A percentile compares a stretch with the other conserved stretches of the same genome.
Conservation (phyloP, 2,329 filamentous ascomycete genomes). For the Tolypocladium tundrense region DNA sequence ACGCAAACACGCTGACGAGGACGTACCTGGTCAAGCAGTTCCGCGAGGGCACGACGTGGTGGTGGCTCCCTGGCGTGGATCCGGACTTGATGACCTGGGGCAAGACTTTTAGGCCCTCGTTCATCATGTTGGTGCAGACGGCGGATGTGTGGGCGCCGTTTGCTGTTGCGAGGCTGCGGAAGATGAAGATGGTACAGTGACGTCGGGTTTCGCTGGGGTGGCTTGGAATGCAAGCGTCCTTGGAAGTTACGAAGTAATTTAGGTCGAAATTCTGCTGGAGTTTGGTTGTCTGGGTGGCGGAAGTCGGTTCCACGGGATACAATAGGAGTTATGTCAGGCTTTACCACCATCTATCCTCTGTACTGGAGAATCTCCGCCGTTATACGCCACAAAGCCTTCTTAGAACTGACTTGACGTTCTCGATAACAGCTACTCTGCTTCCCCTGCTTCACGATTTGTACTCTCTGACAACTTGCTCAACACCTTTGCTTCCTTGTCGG, state of each 20-base stretch:
- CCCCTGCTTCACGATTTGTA: too few species aligned
- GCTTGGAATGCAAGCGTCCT: too few species aligned
- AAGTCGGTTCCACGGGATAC: too few species aligned
- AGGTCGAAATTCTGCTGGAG: background rate
- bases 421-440: too few species aligned
- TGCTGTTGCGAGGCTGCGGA: background rate
- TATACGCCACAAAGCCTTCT: too few species aligned
- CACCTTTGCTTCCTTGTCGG: too few species aligned
- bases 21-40: constrained; percentile 14
- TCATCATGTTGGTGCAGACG: background rate
- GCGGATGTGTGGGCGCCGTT: background rate
- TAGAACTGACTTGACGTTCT: too few species aligned
- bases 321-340: too few species aligned
- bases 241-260: background rate
- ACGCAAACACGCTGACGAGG: constrained; percentile 19
- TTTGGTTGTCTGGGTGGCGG: too few species aligned
- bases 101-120: background rate
- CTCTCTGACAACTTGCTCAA: too few species aligned
- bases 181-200: background rate
- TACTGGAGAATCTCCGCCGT: too few species aligned
- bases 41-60: constrained; percentile 1
- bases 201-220: background rate
- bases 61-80: constrained; percentile 5
- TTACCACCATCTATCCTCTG: too few species aligned
- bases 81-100: background rate